These are phyloP conservation scores for Botryosphaeria dothidea DNA, from an alignment of 2,329 filamentous ascomycete species.

Conservation along the genomic window DNA sequence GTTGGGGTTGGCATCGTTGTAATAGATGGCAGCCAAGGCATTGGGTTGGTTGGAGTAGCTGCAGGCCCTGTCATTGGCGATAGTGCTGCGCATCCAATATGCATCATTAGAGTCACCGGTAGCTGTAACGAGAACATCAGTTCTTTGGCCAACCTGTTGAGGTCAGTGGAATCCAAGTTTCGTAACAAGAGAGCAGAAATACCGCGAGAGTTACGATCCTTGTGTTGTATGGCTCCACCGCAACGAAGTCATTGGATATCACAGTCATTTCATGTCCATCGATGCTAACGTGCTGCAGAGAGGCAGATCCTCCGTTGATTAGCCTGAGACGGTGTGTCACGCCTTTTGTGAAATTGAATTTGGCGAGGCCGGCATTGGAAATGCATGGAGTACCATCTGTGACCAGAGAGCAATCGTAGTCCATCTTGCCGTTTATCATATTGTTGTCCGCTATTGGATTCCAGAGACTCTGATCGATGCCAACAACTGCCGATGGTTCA, in stretches of 20 bases:
- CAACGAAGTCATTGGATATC: slow-evolving; percentile 46
- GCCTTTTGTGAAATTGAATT: slow-evolving; percentile 42
- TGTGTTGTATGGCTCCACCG: slow-evolving; percentile 43
- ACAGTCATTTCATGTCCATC: slow-evolving; percentile 46
- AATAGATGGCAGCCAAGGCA: slow-evolving; percentile 63
- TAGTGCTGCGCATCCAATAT: slow-evolving; percentile 39
- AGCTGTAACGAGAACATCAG: slow-evolving; percentile 40
- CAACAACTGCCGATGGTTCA: slow-evolving; percentile 17
- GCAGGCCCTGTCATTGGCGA: slow-evolving; percentile 21
- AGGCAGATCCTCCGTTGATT: slow-evolving; percentile 44
- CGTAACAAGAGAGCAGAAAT: background rate
- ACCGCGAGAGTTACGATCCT: slow-evolving; percentile 39
- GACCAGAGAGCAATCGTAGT: slow-evolving; percentile 30
- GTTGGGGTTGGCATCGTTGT: slow-evolving; percentile 57
- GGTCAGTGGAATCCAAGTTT: background rate
- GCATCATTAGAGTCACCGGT: slow-evolving; percentile 30
- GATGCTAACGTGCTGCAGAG: slow-evolving; percentile 44
- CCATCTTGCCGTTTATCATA: slow-evolving; percentile 31
- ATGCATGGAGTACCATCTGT: slow-evolving; percentile 26
- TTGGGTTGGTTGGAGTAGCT: slow-evolving; percentile 22
- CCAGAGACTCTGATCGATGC: slow-evolving; percentile 1
- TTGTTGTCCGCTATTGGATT: slow-evolving; percentile 27
- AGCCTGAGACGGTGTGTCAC: slow-evolving; percentile 45
- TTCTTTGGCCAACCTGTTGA: slow-evolving; percentile 40
- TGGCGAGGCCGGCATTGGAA: slow-evolving; percentile 25